phyloP scores from a whole-genome alignment of 164 flowering plant genomes.

The Vitis rotundifolia region DNA sequence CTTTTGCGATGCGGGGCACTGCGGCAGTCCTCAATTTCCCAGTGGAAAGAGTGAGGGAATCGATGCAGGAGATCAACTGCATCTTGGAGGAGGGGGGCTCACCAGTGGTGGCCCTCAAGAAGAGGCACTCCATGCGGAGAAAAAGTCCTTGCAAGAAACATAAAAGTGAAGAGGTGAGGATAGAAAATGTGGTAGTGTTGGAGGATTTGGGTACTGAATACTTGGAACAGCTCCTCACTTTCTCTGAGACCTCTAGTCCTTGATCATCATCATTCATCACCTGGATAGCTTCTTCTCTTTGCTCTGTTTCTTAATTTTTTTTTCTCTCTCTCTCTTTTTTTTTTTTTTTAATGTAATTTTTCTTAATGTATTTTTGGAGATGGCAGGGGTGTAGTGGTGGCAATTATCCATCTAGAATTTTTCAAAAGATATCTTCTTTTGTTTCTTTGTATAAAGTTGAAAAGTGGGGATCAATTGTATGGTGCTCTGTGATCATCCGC shows the following conservation, averaged over 20 bases:
- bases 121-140: conserved; percentile 38
- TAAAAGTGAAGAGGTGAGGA: conserved; percentile 17
- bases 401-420: no score
- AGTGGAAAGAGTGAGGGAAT: conserved; percentile 37
- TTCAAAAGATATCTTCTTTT: no score
- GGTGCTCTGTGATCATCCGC: no score
- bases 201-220: conserved; percentile 49
- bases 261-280: conserved; percentile 5
- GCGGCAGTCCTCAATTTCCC: conserved; percentile 44
- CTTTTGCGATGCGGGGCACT: conserved; percentile 42
- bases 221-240: conserved; percentile 36
- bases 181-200: conserved; percentile 39
- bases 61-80: conserved; percentile 34
- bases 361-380: no score
- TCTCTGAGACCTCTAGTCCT: conserved; percentile 16
- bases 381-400: no score
- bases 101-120: conserved; percentile 46
- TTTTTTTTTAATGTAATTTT: neutral
- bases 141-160: conserved; percentile 10
- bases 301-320: neutral
- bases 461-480: no score
- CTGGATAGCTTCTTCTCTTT: no score
- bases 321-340: neutral
- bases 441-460: no score
- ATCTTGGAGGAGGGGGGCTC: conserved; percentile 32